Percentiles rank a stretch among this genome's conserved stretches.
These are phyloP conservation scores for Plasmodium cynomolgi DNA, from an alignment of 169 alveolate genomes.

Conservation along the genomic window DNA sequence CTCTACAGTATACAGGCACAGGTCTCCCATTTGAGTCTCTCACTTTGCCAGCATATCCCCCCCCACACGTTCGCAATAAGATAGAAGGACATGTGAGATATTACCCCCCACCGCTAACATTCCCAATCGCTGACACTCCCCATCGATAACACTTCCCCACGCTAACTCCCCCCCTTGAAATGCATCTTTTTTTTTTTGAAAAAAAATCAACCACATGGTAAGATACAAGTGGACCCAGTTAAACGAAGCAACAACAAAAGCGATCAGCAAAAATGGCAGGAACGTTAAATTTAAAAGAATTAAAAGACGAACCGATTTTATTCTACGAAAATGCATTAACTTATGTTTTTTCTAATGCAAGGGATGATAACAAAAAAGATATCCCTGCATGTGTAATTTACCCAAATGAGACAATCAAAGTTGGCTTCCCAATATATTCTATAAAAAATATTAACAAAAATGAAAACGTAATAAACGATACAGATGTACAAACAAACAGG, in stretches of 20 bases:
- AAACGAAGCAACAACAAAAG: neutral
- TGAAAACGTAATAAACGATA: slow-evolving; percentile 35
- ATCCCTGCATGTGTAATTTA: slow-evolving; percentile 58
- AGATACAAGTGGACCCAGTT: slow-evolving; percentile 1
- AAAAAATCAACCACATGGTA: neutral
- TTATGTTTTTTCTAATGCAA: slow-evolving; percentile 67
- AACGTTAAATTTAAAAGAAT: slow-evolving; percentile 63
- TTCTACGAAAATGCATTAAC: slow-evolving; percentile 73
- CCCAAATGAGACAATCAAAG: slow-evolving; percentile 49
- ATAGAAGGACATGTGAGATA: neutral
- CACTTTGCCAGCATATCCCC: neutral
- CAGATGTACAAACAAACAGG: slow-evolving; percentile 39
- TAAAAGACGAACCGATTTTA: slow-evolving; percentile 74
- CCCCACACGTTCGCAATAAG: neutral
- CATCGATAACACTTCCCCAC: no score
- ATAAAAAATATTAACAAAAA: slow-evolving; percentile 69
- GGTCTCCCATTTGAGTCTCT: neutral
- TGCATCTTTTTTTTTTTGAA: neutral
- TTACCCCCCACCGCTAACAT: no score
- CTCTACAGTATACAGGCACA: neutral
- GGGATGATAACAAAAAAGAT: slow-evolving; percentile 63
- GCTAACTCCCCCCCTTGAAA: neutral
- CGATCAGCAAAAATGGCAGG: slow-evolving; percentile 55
- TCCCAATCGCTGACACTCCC: no score
- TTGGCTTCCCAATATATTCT: slow-evolving; percentile 66